Base-by-base conservation (phyloP, 192 early-diverging fungal genomes). In the Gaertneriomyces sp. region DNA sequence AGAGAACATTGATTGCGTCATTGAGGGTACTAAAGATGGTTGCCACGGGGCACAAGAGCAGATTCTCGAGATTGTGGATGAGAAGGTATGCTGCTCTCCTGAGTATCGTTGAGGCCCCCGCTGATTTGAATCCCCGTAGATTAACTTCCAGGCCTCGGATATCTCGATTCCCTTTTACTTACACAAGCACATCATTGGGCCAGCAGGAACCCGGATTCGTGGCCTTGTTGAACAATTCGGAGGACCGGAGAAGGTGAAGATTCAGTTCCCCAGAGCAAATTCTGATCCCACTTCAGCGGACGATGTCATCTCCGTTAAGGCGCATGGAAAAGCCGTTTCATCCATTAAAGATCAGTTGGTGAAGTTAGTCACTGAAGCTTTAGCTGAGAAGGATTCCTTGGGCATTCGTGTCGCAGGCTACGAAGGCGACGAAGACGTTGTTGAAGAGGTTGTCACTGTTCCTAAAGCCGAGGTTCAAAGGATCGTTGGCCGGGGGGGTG, bases 141-240 rank as follows among this genome's bases (percentile, higher is more conserved):
- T 74, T 46, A 78, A 88, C 70, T 80, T 81, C 66, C 79, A 85
- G 65, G 84, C 83, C 7, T 45, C 85, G 5, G 63, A 60, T 3
- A 68, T 94, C n/a, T 44, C 61, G 45, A 84, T 96, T 60, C 93
- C 93, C 0, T 83, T 77, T 9, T 79, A 83, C 10, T 79, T 93
- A 51, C 91, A 95, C 68, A 82, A 87, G 11, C 79, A 83, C 45
- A 74, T 96, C 44, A 96, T 94, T 64, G 94, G 94, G 10, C 84
- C 87, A 42, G 82, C 79, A 50, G 93, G 92, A 40, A 65, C 79
- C 7, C 69, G 80, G 19, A 87, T 96, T 61, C 85, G 84, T 66
- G 79, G 85, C 43, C 76, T 95, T 39, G 71, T 83, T 58, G 82
- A 84, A 19, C 7, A 58, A 16, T 66, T 74, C 45, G 80, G 81